Evolutionary conservation across 1,284 basidiomycete genomes (phyloP), one percentile per base, ranked within the genome.

Genomic region (Chondrostereum purpureum): DNA sequence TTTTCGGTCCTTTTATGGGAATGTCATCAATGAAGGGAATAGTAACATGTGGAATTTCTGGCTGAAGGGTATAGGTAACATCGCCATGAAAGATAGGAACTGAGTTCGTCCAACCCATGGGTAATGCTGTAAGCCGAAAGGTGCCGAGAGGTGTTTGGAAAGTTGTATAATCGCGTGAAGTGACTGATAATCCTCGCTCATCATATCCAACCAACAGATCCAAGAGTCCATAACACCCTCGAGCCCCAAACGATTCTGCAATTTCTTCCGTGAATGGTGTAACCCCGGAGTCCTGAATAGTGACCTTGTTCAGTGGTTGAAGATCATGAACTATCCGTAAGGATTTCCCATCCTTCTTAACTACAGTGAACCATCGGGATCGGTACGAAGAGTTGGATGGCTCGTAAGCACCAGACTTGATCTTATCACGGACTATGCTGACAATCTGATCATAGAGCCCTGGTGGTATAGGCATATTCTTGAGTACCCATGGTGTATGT

Each of bases 81-180:
- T 65, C 54, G 31, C 60, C 59, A 45, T 69, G 64, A 38, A 66
- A 63, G 11, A 67, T 62, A 0, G 60, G 60, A 0, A 66, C 59
- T 0, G 62, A 68, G 41, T 70, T 68, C 0, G 66, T 68, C 58
- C 58, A 71, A 0, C 69, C 68, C 65, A 66, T 67, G 0, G 66
- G 68, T 0, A 70, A 46, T 0, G 51, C 56, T 2, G 17, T 14
- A 0, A 63, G 54, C 10, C 53, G 48, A 4, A 55, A 39, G 0
- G 53, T 45, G 2, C 59, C 55, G 23, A 46, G 46, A 40, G 46
- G 54, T 4, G 56, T 57, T 35, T 58, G 56, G 46, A 59, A 56
- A 4, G 55, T 57, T 11, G 53, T 52, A 17, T 52, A 27, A 21
- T 59, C 56, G 16, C 55, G 41, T 3, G 52, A 55, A 12, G 37